phyloP scores from a whole-genome alignment of 441 rosid species.

The Biscutella laevigata region DNA sequence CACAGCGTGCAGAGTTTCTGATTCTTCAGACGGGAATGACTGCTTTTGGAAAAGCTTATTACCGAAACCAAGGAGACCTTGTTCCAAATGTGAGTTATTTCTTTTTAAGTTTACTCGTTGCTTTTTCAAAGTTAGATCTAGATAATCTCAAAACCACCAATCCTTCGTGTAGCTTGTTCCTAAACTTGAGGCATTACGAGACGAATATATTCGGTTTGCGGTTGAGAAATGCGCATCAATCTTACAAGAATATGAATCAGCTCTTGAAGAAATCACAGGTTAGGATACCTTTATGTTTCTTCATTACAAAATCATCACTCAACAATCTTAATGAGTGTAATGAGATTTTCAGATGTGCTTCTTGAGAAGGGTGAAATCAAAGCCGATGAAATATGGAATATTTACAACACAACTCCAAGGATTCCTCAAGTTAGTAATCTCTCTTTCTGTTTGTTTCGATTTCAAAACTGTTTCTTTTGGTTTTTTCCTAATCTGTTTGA shows the following conservation, averaged over 20 bases:
- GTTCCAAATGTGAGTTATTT: slow-evolving; percentile 60
- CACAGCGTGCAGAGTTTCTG: slow-evolving; percentile 71
- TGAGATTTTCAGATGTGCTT: slow-evolving; percentile 55
- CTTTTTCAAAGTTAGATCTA: slow-evolving; percentile 10
- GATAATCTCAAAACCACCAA: neutral
- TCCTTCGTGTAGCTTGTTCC: slow-evolving; percentile 59
- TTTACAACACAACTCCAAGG: slow-evolving; percentile 59
- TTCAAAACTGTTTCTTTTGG: neutral
- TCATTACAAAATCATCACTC: neutral
- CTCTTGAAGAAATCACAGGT: slow-evolving; percentile 93
- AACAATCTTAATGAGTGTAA: neutral
- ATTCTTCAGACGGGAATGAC: slow-evolving; percentile 98
- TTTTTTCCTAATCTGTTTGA: neutral
- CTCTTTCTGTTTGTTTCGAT: neutral
- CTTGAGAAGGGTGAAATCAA: slow-evolving; percentile 73
- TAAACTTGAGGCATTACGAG: slow-evolving; percentile 89
- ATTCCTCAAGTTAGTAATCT: slow-evolving; percentile 54
- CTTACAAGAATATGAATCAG: slow-evolving; percentile 74
- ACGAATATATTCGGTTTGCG: slow-evolving; percentile 79
- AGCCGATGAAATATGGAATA: slow-evolving; percentile 79
- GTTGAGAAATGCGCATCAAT: slow-evolving; percentile 72
- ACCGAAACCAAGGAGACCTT: slow-evolving; percentile 77
- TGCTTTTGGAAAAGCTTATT: slow-evolving; percentile 86
- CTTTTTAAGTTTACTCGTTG: neutral
- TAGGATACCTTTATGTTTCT: neutral